These are phyloP conservation scores for Nakaseomyces delphensis DNA, from an alignment of 1,139 yeast genomes.

Conservation along the genomic window DNA sequence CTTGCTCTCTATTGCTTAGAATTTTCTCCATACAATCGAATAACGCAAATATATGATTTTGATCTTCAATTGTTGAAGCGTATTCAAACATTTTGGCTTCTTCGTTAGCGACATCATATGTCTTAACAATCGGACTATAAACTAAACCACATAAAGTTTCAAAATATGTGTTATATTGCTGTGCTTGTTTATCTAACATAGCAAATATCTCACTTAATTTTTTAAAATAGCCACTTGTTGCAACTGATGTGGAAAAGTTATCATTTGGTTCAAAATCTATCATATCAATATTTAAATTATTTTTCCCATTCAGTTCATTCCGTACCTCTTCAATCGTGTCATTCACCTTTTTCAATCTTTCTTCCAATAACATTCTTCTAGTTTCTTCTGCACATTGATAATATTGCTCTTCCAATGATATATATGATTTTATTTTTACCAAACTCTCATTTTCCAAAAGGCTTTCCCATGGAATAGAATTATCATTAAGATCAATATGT, in stretches of 20 bases:
- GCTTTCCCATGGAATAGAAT: slow-evolving; percentile 12
- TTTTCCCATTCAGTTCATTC: slow-evolving; percentile 12
- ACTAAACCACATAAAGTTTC: slow-evolving; percentile 37
- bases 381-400: slow-evolving; percentile 58
- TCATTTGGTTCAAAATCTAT: slow-evolving; percentile 13
- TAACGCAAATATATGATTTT: slow-evolving; percentile 58
- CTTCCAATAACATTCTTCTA: slow-evolving; percentile 39
- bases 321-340: slow-evolving; percentile 19
- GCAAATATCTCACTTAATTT: neutral
- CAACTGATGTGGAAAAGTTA: slow-evolving; percentile 15
- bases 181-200: slow-evolving; percentile 48
- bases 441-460: slow-evolving; percentile 16
- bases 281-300: slow-evolving; percentile 21
- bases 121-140: slow-evolving; percentile 40
- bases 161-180: slow-evolving; percentile 48
- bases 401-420: slow-evolving; percentile 37
- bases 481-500: neutral
- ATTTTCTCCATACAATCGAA: slow-evolving; percentile 52
- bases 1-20: slow-evolving; percentile 48
- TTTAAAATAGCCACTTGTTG: neutral
- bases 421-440: slow-evolving; percentile 23
- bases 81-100: slow-evolving; percentile 62
- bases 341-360: slow-evolving; percentile 21
- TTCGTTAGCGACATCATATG: slow-evolving; percentile 38
- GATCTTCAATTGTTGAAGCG: slow-evolving; percentile 59